Evolutionary conservation across 345 rosid genomes (phyloP), one percentile per base, ranked within the genome.

Genomic region (Euphorbia peplus): DNA sequence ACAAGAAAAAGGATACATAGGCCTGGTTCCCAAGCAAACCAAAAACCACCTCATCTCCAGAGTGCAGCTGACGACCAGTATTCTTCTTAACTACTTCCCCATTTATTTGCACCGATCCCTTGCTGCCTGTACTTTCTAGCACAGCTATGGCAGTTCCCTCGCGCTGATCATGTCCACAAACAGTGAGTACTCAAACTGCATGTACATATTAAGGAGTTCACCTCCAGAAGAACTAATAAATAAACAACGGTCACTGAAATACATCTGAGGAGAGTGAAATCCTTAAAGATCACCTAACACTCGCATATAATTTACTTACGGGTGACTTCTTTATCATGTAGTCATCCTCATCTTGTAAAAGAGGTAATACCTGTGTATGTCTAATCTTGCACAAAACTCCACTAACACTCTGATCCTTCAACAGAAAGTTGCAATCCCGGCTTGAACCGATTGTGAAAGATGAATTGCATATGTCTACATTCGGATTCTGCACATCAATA

Each of bases 21-120:
- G 93, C 88, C 81, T 87, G 86, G 78, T 76, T 83, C 67, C 87
- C 85, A 35, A 54, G 63, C 13, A 66, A 32, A 72, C 97, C 92
- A 64, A 93, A 89, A 57, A 82, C 78, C 54, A 93, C 73, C 73
- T 93, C 97, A 67, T 93, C 98, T 42, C 98, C 96, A 0, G 97
- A 86, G 67, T 75, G 81, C 61, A 90, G 89, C 61, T 39, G 64
- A 22, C 82, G 35, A 39, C 19, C 76, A 58, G 79, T n/a, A 42
- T 60, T 80, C 81, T 73, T 86, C 84, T 73, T 81, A 72, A 90
- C 70, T 64, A 70, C n/a, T 47, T 44, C 75, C 62, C 93, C 87
- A 68, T 93, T 90, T 64, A 83, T 81, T 85, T 76, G 87, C 70
- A 93, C 87, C 13, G 70, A 70, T 66, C 97, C 97, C 73, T 80